phyloP scores from a whole-genome alignment of 352 stramenopile genomes.

The Globisporangium solare region DNA sequence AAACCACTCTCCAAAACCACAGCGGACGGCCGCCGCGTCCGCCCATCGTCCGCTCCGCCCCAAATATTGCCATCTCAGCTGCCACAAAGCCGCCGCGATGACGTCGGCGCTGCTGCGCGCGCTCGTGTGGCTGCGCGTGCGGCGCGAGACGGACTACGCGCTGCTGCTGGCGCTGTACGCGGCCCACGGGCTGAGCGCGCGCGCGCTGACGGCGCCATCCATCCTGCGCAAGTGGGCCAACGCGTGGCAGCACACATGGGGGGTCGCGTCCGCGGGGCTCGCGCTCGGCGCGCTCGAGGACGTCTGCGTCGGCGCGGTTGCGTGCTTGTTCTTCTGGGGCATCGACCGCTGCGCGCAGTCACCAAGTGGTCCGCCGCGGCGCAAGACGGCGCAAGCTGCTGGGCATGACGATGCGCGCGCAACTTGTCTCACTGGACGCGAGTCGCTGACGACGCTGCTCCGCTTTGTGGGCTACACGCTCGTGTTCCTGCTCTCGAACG shows the following conservation, averaged over 20 bases:
- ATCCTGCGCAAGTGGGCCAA: conserved; percentile 52
- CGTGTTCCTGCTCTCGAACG: conserved; percentile 26
- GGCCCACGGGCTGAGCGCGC: conserved; percentile 29
- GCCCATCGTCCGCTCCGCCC: neutral
- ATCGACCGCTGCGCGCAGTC: conserved; percentile 17
- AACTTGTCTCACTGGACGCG: no score
- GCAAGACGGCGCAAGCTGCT: neutral
- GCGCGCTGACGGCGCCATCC: conserved; percentile 19
- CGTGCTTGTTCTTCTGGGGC: conserved; percentile 28
- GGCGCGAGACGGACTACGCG: conserved; percentile 42
- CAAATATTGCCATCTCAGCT: conserved; percentile 7
- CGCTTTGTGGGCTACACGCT: conserved; percentile 29
- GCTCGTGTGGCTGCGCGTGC: conserved; percentile 37
- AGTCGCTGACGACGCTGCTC: neutral
- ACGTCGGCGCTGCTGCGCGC: conserved; percentile 15
- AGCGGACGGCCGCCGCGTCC: neutral
- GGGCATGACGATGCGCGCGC: no score
- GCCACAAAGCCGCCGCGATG: conserved; percentile 2
- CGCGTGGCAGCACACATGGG: conserved; percentile 37
- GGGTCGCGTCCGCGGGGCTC: conserved; percentile 27
- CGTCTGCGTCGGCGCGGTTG: conserved; percentile 28
- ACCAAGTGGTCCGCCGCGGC: no score
- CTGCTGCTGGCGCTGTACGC: conserved; percentile 25
- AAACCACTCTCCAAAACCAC: neutral
- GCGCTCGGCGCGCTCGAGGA: conserved; percentile 43